These are phyloP conservation scores for Aspergillus carlsbadensis DNA, from an alignment of 495 filamentous ascomycete genomes.

Conservation along the genomic window DNA sequence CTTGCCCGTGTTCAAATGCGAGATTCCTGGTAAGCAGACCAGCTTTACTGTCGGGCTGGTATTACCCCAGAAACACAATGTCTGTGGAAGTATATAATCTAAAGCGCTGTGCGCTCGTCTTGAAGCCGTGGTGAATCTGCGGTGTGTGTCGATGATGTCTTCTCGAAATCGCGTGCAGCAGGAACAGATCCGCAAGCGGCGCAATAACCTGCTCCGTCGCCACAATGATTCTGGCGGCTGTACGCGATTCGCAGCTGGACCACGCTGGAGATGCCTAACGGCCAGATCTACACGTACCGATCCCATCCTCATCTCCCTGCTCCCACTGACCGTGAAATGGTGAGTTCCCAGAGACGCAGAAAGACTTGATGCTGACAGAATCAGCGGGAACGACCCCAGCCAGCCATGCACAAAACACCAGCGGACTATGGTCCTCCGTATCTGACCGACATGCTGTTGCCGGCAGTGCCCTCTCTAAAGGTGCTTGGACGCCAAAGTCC, in stretches of 20 bases:
- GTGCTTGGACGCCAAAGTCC: neutral
- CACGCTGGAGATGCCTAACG: constrained; percentile 17
- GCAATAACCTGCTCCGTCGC: constrained; percentile 19
- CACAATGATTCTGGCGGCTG: constrained; percentile 21
- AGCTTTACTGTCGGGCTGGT: too few relatives aligned
- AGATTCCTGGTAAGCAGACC: too few relatives aligned
- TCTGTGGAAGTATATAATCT: too few relatives aligned
- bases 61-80: too few relatives aligned
- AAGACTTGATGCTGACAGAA: neutral
- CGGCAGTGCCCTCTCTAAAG: too few relatives aligned
- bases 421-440: too few relatives aligned
- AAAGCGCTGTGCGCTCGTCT: too few relatives aligned
- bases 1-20: too few relatives aligned
- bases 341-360: too few relatives aligned
- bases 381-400: neutral
- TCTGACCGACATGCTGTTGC: too few relatives aligned
- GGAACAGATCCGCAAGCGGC: constrained; percentile 21
- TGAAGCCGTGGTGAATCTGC: too few relatives aligned
- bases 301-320: constrained; percentile 8
- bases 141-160: neutral
- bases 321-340: neutral
- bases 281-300: constrained; percentile 16
- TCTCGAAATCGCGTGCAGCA: constrained; percentile 15
- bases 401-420: neutral
- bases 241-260: constrained; percentile 19